Base-by-base conservation (phyloP, 768 basidiomycete genomes). In the Lactifluus volemus region DNA sequence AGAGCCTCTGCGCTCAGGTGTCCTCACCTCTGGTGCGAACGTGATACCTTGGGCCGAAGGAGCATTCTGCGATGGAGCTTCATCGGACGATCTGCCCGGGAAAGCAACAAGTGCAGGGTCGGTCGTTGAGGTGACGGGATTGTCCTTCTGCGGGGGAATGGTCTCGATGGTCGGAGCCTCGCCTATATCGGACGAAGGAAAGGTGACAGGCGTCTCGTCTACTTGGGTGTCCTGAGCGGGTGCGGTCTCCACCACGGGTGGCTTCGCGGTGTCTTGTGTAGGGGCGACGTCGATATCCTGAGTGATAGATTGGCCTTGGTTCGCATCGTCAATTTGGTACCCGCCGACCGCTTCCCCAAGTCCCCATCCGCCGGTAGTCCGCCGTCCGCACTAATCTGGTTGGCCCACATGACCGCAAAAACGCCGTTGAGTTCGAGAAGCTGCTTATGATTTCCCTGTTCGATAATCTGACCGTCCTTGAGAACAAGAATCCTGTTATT, bases 361-460 rank as follows among this genome's bases (percentile, higher is more conserved):
- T 48, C 70, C 51, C 73, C 68, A 4, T 77, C 73, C 41, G 74
- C 67, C 17, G 77, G 72, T 61, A 73, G 74, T 56, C 81, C 78
- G 55, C 85, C 87, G 34, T 82, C 80, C 5, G 85, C 78, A 21
- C 84, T 83, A 34, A 88, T 77, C 68, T 95, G 89, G 69, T 91
- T 84, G 0, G 88, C 85, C 93, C 93, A 97, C 89, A 95, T 88
- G 1, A 81, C 77, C 14, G 89, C 87, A 67, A 93, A 94, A 42
- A 83, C 69, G 54, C 89, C 89, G 65, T 88, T 81, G 49, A 74
- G 73, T 32, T 83, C 82, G 49, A 94, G 73, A 36, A 97, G 77
- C 63, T 94, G 90, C 60, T 81, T 83, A 72, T 92, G 92, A 48
- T 73, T 81, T 10, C 92, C 92, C 60, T 82, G 5, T 77, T 73